Conservation (phyloP, 139 green algal genomes). For the Coelastrella sp. region DNA sequence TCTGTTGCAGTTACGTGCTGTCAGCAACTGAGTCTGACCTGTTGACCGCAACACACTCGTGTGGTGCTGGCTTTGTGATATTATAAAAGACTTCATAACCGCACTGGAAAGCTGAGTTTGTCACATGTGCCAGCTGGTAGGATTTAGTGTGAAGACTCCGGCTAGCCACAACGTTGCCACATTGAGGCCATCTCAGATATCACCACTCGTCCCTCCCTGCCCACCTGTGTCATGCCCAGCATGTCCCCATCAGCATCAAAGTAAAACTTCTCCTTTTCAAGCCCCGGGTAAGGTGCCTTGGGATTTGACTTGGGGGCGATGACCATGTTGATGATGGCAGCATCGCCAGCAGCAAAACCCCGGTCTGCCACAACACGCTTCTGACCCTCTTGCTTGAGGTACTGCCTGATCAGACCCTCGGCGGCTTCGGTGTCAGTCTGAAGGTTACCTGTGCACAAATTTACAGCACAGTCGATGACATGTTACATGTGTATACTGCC, state of each 20-base stretch:
- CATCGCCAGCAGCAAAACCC: slow-evolving; percentile 49
- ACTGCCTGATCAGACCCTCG: slow-evolving; percentile 70
- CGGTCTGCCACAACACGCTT: slow-evolving; percentile 67
- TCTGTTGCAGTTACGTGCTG: no score
- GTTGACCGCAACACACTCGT: no score
- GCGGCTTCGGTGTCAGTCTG: slow-evolving; percentile 62
- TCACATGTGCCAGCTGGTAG: no score
- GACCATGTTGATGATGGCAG: slow-evolving; percentile 63
- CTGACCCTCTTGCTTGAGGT: slow-evolving; percentile 72
- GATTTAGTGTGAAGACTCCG: no score
- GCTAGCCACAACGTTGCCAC: no score
- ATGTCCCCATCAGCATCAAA: slow-evolving; percentile 68
- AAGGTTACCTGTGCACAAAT: slow-evolving; percentile 51
- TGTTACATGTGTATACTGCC: no score
- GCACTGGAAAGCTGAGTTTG: no score
- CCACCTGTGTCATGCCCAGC: slow-evolving; percentile 55
- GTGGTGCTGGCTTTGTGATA: no score
- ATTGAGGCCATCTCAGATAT: no score
- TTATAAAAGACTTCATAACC: no score
- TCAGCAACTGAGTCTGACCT: no score
- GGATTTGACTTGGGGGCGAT: slow-evolving; percentile 18
- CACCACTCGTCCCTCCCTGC: background rate
- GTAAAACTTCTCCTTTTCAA: slow-evolving; percentile 46
- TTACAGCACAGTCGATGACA: no score
- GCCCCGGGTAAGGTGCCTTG: slow-evolving; percentile 50